Conservation (phyloP, 208 protist species). For the Perkinsela sp. region DNA sequence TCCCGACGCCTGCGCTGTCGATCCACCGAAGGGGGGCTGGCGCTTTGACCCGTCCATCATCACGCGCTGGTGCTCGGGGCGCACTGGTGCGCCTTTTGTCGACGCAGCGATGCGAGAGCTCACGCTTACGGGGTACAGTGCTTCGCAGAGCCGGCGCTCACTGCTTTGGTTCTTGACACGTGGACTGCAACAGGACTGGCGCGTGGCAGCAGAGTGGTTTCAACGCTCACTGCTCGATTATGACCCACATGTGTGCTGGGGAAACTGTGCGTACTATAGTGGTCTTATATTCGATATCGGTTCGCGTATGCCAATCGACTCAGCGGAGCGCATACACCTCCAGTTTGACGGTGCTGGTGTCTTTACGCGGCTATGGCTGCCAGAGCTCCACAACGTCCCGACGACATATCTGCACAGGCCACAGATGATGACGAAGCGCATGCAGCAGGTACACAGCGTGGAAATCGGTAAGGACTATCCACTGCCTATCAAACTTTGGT, state of each 20-base stretch:
- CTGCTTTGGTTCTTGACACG: constrained; percentile 41
- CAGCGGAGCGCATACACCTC: constrained; percentile 34
- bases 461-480: constrained; percentile 46
- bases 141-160: constrained; percentile 29
- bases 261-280: constrained; percentile 32
- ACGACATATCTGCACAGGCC: constrained; percentile 58
- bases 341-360: constrained; percentile 61
- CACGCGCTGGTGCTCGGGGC: constrained; percentile 36
- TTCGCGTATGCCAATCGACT: constrained; percentile 21
- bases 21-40: constrained; percentile 14
- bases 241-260: constrained; percentile 59
- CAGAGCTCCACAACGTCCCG: constrained; percentile 40
- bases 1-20: constrained; percentile 31
- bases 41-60: constrained; percentile 40
- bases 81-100: constrained; percentile 53
- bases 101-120: constrained; percentile 58
- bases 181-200: constrained; percentile 58
- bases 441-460: constrained; percentile 54
- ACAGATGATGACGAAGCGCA: constrained; percentile 37
- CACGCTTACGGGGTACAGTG: constrained; percentile 32
- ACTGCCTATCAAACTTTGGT: constrained; percentile 59
- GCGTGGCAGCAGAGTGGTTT: constrained; percentile 54
- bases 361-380: constrained; percentile 60
- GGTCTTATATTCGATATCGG: constrained; percentile 57
- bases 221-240: constrained; percentile 56